Conservation (phyloP, 176 grass and related monocot genomes). For the Oryza officinalis region DNA sequence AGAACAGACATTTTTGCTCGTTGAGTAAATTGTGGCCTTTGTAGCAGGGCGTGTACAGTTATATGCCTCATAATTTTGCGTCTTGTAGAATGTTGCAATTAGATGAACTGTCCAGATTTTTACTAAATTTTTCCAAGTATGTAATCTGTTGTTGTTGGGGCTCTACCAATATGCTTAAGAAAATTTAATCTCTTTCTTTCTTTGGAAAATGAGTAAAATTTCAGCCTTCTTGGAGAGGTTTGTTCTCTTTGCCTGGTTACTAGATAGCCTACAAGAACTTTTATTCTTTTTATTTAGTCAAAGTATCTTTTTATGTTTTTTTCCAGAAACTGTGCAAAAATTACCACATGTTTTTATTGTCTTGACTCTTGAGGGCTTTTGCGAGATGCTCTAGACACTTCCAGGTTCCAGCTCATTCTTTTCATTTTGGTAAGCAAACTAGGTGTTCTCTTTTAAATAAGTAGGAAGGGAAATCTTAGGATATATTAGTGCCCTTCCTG, state of each 20-base stretch:
- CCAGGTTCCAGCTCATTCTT: not conserved
- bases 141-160: not conserved
- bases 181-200: not conserved
- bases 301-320: not conserved
- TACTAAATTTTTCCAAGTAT: not conserved
- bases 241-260: too few species aligned
- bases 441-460: not conserved
- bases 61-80: not conserved
- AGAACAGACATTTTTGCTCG: not conserved
- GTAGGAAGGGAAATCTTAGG: not conserved
- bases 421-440: not conserved
- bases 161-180: not conserved
- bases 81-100: not conserved
- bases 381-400: not conserved
- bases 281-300: not conserved
- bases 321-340: not conserved
- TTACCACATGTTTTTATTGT: not conserved
- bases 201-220: not conserved
- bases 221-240: not conserved
- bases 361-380: not conserved
- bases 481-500: not conserved
- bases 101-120: not conserved
- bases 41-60: not conserved
- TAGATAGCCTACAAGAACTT: too few species aligned
- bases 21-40: not conserved